Base-by-base conservation (phyloP, 108 stramenopile species). In the Discostella stelligeroides region DNA sequence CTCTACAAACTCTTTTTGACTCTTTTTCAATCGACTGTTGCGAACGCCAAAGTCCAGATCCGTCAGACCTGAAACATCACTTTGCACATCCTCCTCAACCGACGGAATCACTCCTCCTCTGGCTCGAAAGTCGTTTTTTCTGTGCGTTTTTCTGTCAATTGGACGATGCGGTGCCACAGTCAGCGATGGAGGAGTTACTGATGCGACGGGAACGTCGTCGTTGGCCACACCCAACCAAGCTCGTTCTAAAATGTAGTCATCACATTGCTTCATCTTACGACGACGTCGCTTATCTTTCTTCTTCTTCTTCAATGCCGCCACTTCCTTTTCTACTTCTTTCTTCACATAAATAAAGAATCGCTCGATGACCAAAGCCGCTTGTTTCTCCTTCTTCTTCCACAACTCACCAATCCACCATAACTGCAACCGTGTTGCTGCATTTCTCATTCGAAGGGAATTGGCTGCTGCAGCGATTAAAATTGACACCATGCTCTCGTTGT, bases 211-310 rank as follows among this genome's bases (percentile, higher is more conserved):
- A 48, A 63, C 53, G 15, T 51, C 72, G 27, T 81, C 73, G 37
- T 86, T 83, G 18, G 84, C 76, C 21, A 80, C 84, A 40, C 76
- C 86, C 39, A 88, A 55, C 86, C 90, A 88, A 7, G 76, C 88
- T 18, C 83, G 58, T 49, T 88, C 87, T 30, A 88, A 62, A 58
- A 88, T 68, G 56, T 76, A 84, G 17, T 87, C 84, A 30, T 85
- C 86, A 37, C 59, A 63, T 25, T 86, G 81, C 55, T 77, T 73
- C 49, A 80, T 69, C 66, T 83, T 75, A 30, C 57, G 53, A 24
- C 46, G 65, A 77, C 57, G 75, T 47, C 34, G 72, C 69, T 54
- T 86, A 72, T 59, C 65, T 69, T 68, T 71, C 71, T 85, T 86
- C 61, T 88, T 68, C 49, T 80, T 80, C 58, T 76, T 86, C 29